These are phyloP conservation scores for Fusarium sp. DNA, from an alignment of 2,329 filamentous ascomycete species.

Conservation along the genomic window DNA sequence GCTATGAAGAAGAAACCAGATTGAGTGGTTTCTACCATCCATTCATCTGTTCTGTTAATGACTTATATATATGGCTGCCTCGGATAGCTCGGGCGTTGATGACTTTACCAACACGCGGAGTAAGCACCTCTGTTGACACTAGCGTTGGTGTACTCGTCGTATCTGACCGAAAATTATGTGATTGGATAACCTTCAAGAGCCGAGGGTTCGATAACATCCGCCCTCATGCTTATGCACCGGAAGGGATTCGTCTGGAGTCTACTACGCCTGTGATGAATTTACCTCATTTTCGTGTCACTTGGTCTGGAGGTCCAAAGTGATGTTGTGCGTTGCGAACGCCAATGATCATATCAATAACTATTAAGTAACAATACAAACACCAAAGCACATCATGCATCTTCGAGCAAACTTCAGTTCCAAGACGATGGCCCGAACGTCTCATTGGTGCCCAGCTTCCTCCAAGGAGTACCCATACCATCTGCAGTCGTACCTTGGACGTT, in stretches of 20 bases:
- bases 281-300: too few species aligned
- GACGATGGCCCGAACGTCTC: not conserved
- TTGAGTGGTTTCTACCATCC: not conserved
- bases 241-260: not conserved
- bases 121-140: not conserved
- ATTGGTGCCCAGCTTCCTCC: not conserved
- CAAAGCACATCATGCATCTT: too few species aligned
- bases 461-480: not conserved
- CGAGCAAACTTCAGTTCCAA: not conserved
- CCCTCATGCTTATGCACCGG: too few species aligned
- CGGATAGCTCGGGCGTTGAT: not conserved
- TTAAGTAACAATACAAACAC: rapidly evolving
- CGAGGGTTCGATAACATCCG: not conserved
- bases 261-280: rapidly evolving
- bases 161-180: not conserved
- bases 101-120: too few species aligned
- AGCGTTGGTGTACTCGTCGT: not conserved
- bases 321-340: rapidly evolving
- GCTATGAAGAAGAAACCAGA: too few species aligned
- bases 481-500: not conserved
- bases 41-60: rapidly evolving
- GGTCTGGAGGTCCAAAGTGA: rapidly evolving
- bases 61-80: not conserved
- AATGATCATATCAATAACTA: not conserved
- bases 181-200: not conserved